These are phyloP conservation scores for Wickerhamomyces chambardii DNA, from an alignment of 805 yeast genomes.

Conservation along the genomic window DNA sequence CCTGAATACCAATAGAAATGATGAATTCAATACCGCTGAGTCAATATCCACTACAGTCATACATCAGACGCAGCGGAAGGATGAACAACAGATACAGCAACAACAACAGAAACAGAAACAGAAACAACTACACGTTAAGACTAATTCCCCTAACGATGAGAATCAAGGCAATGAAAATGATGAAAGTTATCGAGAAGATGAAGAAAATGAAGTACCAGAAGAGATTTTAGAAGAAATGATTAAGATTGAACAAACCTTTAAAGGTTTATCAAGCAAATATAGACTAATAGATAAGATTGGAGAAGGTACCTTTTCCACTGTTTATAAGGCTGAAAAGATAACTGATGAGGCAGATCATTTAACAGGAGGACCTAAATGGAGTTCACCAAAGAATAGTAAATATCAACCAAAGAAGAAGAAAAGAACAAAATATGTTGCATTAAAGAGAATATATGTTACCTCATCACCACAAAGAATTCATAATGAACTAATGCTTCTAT, in stretches of 20 bases:
- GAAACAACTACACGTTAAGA: too few relatives aligned
- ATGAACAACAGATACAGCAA: too few relatives aligned
- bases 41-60: too few relatives aligned
- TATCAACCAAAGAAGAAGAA: slow-evolving; percentile 27
- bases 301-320: slow-evolving; percentile 89
- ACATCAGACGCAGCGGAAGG: too few relatives aligned
- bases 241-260: slow-evolving; percentile 43
- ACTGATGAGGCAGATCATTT: slow-evolving; percentile 21
- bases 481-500: slow-evolving; percentile 77
- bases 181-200: too few relatives aligned
- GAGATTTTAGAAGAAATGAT: slow-evolving; percentile 52
- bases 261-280: slow-evolving; percentile 30
- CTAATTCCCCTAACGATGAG: too few relatives aligned
- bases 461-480: slow-evolving; percentile 88
- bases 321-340: slow-evolving; percentile 61
- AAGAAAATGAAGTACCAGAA: slow-evolving; percentile 38
- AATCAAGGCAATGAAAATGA: too few relatives aligned
- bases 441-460: slow-evolving; percentile 90
- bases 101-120: too few relatives aligned
- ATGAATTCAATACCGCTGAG: too few relatives aligned
- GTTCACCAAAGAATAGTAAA: slow-evolving; percentile 15
- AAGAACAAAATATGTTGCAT: slow-evolving; percentile 51
- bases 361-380: slow-evolving; percentile 25
- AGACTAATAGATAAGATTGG: slow-evolving; percentile 40
- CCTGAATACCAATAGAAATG: too few relatives aligned